phyloP scores from a whole-genome alignment of 768 basidiomycete species.

The Tulasnella sp. region DNA sequence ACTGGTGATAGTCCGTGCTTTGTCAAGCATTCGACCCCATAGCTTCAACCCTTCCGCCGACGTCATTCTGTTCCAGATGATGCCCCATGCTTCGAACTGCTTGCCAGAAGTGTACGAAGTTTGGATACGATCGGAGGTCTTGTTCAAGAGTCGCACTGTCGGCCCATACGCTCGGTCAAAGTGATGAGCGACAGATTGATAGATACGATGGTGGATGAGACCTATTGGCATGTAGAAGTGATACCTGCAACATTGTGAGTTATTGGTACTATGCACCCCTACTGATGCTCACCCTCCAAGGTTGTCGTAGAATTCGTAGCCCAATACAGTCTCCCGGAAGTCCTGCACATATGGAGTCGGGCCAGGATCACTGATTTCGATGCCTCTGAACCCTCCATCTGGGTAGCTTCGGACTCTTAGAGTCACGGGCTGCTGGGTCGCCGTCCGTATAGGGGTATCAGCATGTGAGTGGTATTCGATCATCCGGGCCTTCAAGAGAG shows the following conservation, averaged over 20 bases:
- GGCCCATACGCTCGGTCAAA: slow-evolving; percentile 15
- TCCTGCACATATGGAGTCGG: neutral
- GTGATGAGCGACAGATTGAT: neutral
- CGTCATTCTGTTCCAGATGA: slow-evolving; percentile 23
- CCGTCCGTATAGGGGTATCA: neutral
- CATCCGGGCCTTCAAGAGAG: neutral
- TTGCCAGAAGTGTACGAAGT: slow-evolving; percentile 18
- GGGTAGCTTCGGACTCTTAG: slow-evolving; percentile 2
- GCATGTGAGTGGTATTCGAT: neutral
- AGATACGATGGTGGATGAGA: slow-evolving; percentile 14
- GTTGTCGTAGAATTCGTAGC: neutral
- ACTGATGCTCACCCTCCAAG: neutral
- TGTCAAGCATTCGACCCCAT: slow-evolving; percentile 1
- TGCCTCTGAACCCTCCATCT: slow-evolving; percentile 6
- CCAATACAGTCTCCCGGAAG: neutral
- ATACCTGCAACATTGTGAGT: neutral
- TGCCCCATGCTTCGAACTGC: slow-evolving; percentile 20
- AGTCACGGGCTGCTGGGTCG: neutral
- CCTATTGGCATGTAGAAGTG: slow-evolving; percentile 10
- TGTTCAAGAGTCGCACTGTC: neutral
- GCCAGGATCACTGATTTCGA: neutral
- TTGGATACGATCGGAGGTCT: neutral
- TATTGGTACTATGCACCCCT: no score
- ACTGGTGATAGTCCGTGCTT: neutral
- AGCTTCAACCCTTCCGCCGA: slow-evolving; percentile 7